A percentile compares a stretch with the other conserved stretches of the same genome.
Conservation (phyloP, 1,284 basidiomycete species). For the Ceratobasidium sp. region DNA sequence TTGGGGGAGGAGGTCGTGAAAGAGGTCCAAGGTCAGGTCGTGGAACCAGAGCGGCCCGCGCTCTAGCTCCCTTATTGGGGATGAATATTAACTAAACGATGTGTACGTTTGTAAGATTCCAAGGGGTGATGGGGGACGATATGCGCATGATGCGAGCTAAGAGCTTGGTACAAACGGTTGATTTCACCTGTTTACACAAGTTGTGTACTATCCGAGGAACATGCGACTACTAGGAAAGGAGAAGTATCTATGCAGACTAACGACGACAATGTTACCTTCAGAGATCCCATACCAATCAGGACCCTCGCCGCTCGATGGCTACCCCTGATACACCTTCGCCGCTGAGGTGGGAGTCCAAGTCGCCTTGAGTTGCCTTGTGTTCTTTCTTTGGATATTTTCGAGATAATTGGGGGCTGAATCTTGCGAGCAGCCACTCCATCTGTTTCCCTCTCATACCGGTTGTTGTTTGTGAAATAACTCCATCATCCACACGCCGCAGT, state of each 20-base stretch:
- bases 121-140: not conserved
- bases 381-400: not conserved
- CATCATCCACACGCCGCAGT: constrained; percentile 9
- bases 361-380: not conserved
- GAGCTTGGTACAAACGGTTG: not conserved
- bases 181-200: no score
- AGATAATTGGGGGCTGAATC: not conserved
- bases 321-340: not conserved
- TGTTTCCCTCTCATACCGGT: not conserved
- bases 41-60: constrained; percentile 51
- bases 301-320: not conserved
- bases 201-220: not conserved
- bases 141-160: not conserved
- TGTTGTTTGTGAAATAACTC: not conserved
- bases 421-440: not conserved
- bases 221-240: no score
- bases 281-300: not conserved
- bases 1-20: constrained; percentile 75
- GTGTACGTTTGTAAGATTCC: not conserved
- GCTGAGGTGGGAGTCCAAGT: constrained; percentile 6
- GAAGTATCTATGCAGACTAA: not conserved
- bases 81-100: not conserved
- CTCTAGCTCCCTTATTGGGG: not conserved
- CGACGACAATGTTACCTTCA: not conserved
- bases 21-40: constrained; percentile 69